Evolutionary conservation across 2,329 filamentous ascomycete genomes (phyloP).

Genomic region (Talaromyces piceae): DNA sequence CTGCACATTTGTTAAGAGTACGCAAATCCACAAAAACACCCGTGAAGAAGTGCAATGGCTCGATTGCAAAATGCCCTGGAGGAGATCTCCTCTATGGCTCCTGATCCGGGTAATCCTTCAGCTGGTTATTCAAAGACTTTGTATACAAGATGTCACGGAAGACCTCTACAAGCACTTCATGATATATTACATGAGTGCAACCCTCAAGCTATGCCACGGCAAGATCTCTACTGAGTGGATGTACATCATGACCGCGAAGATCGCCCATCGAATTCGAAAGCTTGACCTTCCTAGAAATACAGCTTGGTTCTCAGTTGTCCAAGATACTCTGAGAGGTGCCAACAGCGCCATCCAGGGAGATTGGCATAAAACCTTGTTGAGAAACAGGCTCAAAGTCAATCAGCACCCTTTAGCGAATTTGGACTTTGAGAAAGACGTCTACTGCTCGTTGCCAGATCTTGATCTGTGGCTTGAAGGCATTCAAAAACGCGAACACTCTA

Average conservation of each 20-base stretch:
- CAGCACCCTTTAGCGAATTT: neutral
- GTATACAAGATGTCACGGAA: neutral
- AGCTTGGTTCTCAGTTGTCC: neutral
- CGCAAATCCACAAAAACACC: constrained; percentile 43
- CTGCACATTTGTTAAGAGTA: constrained; percentile 21
- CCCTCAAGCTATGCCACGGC: neutral
- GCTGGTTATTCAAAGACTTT: neutral
- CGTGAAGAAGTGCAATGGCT: constrained; percentile 49
- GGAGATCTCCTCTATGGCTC: constrained; percentile 49
- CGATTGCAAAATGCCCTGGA: constrained; percentile 37
- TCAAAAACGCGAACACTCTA: neutral
- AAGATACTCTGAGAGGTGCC: constrained; percentile 1
- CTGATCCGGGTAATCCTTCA: constrained; percentile 35
- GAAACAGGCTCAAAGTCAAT: neutral
- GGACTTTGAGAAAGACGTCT: neutral
- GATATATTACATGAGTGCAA: constrained; percentile 1
- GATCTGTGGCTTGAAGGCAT: constrained; percentile 4
- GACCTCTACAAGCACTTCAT: constrained; percentile 5
- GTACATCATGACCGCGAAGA: constrained; percentile 7
- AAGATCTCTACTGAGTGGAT: neutral
- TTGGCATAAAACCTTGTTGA: neutral
- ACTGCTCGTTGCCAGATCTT: constrained; percentile 2
- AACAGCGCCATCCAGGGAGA: neutral
- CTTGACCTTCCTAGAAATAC: constrained; percentile 1
- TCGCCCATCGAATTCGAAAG: constrained; percentile 1